Conservation (phyloP, 2,329 filamentous ascomycete species). For the Apiospora aurea region DNA sequence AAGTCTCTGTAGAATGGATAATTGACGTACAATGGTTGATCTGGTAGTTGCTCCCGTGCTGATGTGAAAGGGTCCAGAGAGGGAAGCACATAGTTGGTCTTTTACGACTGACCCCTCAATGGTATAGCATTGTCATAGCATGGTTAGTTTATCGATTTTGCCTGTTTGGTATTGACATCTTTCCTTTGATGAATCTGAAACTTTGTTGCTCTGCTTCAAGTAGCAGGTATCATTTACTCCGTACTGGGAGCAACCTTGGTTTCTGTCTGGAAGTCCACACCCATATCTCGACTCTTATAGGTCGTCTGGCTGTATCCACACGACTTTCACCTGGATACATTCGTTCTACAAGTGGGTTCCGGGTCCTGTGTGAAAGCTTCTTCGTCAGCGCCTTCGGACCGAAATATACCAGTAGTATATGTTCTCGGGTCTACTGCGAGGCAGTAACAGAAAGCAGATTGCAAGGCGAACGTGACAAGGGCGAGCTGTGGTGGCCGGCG, state of each 20-base stretch:
- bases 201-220: too few species aligned
- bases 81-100: not conserved
- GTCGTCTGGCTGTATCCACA: too few species aligned
- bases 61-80: too few species aligned
- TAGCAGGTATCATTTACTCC: too few species aligned
- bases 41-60: not conserved
- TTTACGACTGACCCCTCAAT: not conserved
- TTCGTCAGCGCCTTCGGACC: not conserved
- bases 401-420: too few species aligned
- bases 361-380: not conserved
- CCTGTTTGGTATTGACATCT: not conserved
- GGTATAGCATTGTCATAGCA: not conserved
- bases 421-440: not conserved
- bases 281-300: too few species aligned
- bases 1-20: constrained; percentile 23
- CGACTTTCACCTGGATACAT: too few species aligned
- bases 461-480: not conserved
- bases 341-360: not conserved
- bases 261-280: too few species aligned
- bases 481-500: constrained; percentile 3
- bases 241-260: too few species aligned
- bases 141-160: not conserved
- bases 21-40: constrained; percentile 19
- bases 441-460: not conserved
- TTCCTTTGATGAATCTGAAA: too few species aligned